Base-by-base conservation (phyloP, 352 stramenopile genomes). In the Globisporangium lucens region DNA sequence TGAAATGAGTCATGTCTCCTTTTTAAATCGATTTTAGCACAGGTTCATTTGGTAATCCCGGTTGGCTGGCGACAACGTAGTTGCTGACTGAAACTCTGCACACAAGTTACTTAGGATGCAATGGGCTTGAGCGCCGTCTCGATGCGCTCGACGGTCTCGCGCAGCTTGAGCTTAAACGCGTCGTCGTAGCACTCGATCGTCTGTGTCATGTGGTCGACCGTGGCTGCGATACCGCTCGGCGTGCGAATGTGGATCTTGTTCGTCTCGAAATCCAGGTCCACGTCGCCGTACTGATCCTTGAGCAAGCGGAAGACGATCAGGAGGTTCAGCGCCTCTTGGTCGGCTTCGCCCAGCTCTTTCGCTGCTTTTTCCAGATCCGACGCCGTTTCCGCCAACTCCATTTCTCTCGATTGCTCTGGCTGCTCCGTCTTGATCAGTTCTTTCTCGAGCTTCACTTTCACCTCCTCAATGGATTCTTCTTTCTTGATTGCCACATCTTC, bases 161-260 rank as follows among this genome's bases (percentile, higher is more conserved):
- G 75, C 5, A 97, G 71, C 71, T 94, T 95, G 33, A 78, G 70
- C 41, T 83, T 87, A 57, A 97, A 90, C 22, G 74, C 69, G 27
- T 77, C 75, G 52, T 94, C 85, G 27, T 80, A 73, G 70, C 87
- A 95, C 65, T 93, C 83, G 55, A 95, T 80, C 24, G 74, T 71
- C 17, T 86, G 77, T 27, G 74, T 82, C 5, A 78, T 70, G 64
- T 94, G 83, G 55, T 93, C 83, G 2, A 94, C 77, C 0, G 83
- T 72, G 9, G 89, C 89, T 36, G 77, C 70, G 7, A 91, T 65
- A 20, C 89, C 87, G 47, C 82, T 94, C 0, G 89, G 87, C 57
- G 85, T 96, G 56, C 80, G 76, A 17, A 96, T 89, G 61, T 94
- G 83, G 69, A 96, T 96, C 66, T 90, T 89, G 76, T 96, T 95